phyloP scores from a whole-genome alignment of 2,329 filamentous ascomycete genomes.

The Talaromyces atroroseus region DNA sequence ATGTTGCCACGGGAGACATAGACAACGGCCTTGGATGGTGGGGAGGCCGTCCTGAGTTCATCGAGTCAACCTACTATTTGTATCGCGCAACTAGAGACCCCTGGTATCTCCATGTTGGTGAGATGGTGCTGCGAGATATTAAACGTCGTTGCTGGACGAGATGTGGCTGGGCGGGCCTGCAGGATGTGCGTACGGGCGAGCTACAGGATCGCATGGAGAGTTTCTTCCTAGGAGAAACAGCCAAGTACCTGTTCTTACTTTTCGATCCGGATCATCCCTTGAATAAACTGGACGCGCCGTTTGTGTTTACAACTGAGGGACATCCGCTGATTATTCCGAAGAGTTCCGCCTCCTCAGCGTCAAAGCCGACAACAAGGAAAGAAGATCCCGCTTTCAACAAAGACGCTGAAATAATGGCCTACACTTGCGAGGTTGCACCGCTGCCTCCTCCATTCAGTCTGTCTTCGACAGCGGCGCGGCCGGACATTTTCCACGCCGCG shows the following conservation, averaged over 20 bases:
- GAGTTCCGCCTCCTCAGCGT: slow-evolving; percentile 21
- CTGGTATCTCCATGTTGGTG: slow-evolving; percentile 92
- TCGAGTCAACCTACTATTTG: slow-evolving; percentile 95
- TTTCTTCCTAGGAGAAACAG: slow-evolving; percentile 94
- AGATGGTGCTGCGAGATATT: slow-evolving; percentile 90
- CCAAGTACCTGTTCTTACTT: slow-evolving; percentile 89
- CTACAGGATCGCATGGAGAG: slow-evolving; percentile 95
- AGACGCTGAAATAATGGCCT: slow-evolving; percentile 23
- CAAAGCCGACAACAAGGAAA: slow-evolving; percentile 13
- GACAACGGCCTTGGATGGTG: slow-evolving; percentile 90
- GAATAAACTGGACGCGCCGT: slow-evolving; percentile 78
- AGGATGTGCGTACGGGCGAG: slow-evolving; percentile 76
- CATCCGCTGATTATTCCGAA: slow-evolving; percentile 83
- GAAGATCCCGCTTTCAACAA: slow-evolving; percentile 9
- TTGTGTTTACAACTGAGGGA: slow-evolving; percentile 93
- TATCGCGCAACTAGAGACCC: slow-evolving; percentile 89
- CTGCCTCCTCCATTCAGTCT: slow-evolving; percentile 60
- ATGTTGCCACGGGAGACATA: slow-evolving; percentile 72
- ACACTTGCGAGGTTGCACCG: slow-evolving; percentile 63
- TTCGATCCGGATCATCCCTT: slow-evolving; percentile 82
- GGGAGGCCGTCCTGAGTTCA: slow-evolving; percentile 91
- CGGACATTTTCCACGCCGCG: slow-evolving; percentile 83
- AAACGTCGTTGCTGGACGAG: slow-evolving; percentile 79
- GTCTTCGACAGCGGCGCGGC: slow-evolving; percentile 71
- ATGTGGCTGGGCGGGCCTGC: slow-evolving; percentile 89